Conservation (phyloP, 257 asterid genomes). For the Solanum etuberosum region DNA sequence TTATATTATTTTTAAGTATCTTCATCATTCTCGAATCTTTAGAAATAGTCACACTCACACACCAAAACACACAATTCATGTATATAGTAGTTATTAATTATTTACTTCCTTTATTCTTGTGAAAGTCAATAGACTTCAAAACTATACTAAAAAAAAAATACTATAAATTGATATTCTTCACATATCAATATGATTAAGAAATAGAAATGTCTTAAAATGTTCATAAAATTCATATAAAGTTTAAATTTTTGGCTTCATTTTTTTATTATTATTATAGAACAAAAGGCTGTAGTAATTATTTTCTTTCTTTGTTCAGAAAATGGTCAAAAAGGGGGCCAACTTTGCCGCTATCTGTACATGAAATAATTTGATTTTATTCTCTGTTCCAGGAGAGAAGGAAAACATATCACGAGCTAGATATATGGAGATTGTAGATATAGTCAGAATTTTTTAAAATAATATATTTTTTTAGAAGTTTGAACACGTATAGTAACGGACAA, state of each 20-base stretch:
- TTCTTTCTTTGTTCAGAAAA: background rate
- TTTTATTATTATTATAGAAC: too few relatives aligned
- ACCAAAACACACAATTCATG: background rate
- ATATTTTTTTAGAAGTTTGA: background rate
- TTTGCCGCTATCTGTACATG: background rate
- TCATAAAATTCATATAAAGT: too few relatives aligned
- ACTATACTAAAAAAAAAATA: too few relatives aligned
- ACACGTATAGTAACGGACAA: conserved; percentile 2
- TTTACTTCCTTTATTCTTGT: background rate
- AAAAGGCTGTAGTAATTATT: background rate
- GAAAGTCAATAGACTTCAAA: background rate
- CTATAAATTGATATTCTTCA: too few relatives aligned
- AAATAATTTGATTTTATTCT: background rate
- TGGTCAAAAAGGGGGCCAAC: background rate
- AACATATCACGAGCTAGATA: background rate
- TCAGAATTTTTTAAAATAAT: background rate
- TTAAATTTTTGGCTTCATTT: too few relatives aligned
- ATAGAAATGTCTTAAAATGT: too few relatives aligned
- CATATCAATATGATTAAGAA: too few relatives aligned
- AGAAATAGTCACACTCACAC: background rate
- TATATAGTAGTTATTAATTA: background rate
- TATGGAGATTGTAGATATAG: background rate
- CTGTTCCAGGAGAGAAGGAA: background rate
- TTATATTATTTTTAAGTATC: background rate
- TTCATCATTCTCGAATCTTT: background rate